Evolutionary conservation across 2,329 filamentous ascomycete genomes (phyloP), one percentile per base, ranked within the genome.

Genomic region (Fusarium poae): DNA sequence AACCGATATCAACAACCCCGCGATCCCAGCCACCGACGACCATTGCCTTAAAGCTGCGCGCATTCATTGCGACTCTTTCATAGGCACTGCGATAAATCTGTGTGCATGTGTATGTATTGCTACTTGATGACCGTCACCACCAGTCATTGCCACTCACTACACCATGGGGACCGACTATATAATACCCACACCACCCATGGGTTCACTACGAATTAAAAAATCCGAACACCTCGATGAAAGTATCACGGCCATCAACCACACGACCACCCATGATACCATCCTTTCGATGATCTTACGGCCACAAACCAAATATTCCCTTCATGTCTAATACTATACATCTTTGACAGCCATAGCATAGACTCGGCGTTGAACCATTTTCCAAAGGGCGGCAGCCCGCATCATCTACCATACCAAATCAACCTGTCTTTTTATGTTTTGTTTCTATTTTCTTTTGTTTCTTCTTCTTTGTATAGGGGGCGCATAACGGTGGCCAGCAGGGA

Each of bases 1-100:
- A 75, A 78, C 62, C 79, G 79, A 37, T 82, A 79, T 58, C 80
- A 83, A 46, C 82, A 83, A 45, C 82, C 82, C 12, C 80, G 82
- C 57, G 82, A 85, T 73, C 83, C 83, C 27, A 78, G 75, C 54
- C 82, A 81, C 56, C 79, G 81, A 71, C 77, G 77, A 57, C 74
- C 75, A 8, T 66, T 79, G 48, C 78, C 78, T 56, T 80, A 77
- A 59, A 46, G 64, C 35, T 54, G 59, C 46, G 67, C 69, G 61
- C 67, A 63, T 64, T 16, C 6, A 37, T 54, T 66, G 70, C 64
- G 66, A 70, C 64, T 45, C 57, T 62, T 53, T 55, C 52, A 7
- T 10, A 20, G 32, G 57, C 60, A 42, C 20, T 34, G 48, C 43
- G 50, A 63, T 52, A 8, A 46, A 55, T 50, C 40, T 55, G 52